These are phyloP conservation scores for Excoecaria cochinchinensis DNA, from an alignment of 345 rosid species.

Conservation along the genomic window DNA sequence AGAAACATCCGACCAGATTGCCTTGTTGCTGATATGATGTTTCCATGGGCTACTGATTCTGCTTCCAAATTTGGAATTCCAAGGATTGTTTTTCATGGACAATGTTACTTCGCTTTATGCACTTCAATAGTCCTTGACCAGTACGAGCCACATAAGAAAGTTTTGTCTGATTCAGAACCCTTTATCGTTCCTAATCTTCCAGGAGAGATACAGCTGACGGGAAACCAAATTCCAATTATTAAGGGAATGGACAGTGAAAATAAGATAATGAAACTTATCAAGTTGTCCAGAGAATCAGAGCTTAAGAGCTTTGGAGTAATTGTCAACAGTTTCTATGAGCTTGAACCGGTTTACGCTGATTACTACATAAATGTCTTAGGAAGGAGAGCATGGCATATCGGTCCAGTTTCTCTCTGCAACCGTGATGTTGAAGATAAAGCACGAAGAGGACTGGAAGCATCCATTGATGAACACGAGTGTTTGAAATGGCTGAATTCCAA, in stretches of 20 bases:
- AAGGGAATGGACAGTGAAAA: too few relatives aligned
- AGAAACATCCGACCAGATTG: slow-evolving; percentile 22
- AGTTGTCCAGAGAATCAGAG: slow-evolving; percentile 36
- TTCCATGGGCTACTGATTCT: slow-evolving; percentile 35
- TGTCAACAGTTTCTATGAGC: slow-evolving; percentile 73
- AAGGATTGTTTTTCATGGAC: slow-evolving; percentile 38
- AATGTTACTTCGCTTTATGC: slow-evolving; percentile 24
- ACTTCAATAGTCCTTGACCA: background rate
- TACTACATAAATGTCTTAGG: slow-evolving; percentile 37
- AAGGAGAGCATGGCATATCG: slow-evolving; percentile 39
- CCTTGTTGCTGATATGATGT: slow-evolving; percentile 33
- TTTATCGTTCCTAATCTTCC: slow-evolving; percentile 38
- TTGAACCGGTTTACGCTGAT: slow-evolving; percentile 57
- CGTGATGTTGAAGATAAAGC: slow-evolving; percentile 8
- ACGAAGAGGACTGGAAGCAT: slow-evolving; percentile 16
- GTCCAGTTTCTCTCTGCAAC: slow-evolving; percentile 31
- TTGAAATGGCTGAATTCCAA: slow-evolving; percentile 39
- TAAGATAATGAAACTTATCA: too few relatives aligned
- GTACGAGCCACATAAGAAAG: slow-evolving; percentile 23
- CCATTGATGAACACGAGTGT: slow-evolving; percentile 33
- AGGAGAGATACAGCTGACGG: slow-evolving; percentile 24
- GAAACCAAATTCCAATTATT: slow-evolving; percentile 12
- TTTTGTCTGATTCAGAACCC: slow-evolving; percentile 33
- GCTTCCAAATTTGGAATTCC: slow-evolving; percentile 38
- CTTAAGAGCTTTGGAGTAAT: slow-evolving; percentile 52